These are phyloP conservation scores for Penicillium sp. DNA, from an alignment of 2,329 filamentous ascomycete species.

Conservation along the genomic window DNA sequence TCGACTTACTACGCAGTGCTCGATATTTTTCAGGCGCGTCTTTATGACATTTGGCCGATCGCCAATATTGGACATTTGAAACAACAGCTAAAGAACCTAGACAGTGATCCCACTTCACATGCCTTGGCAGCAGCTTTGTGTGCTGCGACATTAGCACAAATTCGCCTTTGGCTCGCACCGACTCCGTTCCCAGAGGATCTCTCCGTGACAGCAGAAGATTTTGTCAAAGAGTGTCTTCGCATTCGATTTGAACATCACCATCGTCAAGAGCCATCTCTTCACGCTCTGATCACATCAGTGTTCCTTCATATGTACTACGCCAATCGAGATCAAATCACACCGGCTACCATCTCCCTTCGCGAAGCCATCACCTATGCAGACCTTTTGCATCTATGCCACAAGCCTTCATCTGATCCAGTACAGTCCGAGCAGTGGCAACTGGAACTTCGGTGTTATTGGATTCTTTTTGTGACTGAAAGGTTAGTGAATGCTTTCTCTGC, in stretches of 20 bases:
- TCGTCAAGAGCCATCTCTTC: not conserved
- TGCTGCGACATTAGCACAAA: not conserved
- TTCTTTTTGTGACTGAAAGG: not conserved
- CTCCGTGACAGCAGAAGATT: not conserved
- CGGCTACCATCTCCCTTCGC: constrained; percentile 14
- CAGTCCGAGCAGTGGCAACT: not conserved
- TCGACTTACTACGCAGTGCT: not conserved
- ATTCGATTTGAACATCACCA: not conserved
- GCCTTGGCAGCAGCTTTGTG: not conserved
- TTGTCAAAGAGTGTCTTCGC: not conserved
- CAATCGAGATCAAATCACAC: constrained; percentile 15
- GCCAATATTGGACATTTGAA: not conserved
- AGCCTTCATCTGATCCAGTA: not conserved
- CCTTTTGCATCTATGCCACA: not conserved
- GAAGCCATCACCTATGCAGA: constrained; percentile 4
- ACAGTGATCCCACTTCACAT: not conserved
- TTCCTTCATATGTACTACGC: constrained; percentile 20
- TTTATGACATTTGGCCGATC: not conserved
- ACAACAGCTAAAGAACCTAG: not conserved
- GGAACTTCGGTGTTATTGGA: not conserved
- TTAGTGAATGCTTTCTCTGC: not conserved
- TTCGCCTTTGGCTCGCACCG: not conserved
- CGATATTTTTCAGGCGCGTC: not conserved
- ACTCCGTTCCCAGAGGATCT: not conserved
- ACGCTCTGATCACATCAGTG: constrained; percentile 9